Evolutionary conservation across 2,329 filamentous ascomycete species (phyloP).

Genomic region (Colletotrichum abscissum): DNA sequence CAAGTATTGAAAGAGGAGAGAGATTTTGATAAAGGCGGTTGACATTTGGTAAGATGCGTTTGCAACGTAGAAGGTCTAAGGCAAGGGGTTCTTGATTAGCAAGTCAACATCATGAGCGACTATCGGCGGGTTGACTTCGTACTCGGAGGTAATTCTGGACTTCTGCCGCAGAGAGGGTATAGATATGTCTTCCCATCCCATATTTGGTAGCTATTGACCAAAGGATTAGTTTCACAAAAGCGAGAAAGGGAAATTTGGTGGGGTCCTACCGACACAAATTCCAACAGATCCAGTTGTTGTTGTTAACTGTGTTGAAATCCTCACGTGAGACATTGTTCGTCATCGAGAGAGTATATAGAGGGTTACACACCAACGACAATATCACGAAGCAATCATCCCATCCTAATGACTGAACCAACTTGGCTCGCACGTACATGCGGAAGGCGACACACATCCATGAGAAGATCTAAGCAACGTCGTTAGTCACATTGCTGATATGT

Average conservation of each 20-base stretch:
- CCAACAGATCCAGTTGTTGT: conserved; percentile 14
- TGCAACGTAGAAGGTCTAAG: conserved; percentile 46
- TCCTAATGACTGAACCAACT: conserved; percentile 42
- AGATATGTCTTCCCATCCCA: conserved; percentile 41
- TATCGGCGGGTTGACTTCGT: neutral
- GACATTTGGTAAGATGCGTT: conserved; percentile 46
- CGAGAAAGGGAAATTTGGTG: rapidly evolving
- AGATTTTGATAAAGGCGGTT: conserved; percentile 50
- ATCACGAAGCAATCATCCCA: conserved; percentile 51
- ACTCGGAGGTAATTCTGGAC: conserved; percentile 39
- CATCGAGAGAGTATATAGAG: conserved; percentile 13
- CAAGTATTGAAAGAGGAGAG: conserved; percentile 50
- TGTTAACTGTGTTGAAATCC: neutral
- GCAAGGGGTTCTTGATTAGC: neutral
- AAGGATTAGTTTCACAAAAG: neutral
- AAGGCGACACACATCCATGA: conserved; percentile 44
- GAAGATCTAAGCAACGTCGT: conserved; percentile 37
- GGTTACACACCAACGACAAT: conserved; percentile 43
- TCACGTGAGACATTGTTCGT: neutral
- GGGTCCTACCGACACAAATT: conserved; percentile 20
- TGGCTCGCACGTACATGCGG: conserved; percentile 43
- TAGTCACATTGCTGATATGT: neutral
- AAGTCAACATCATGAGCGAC: neutral
- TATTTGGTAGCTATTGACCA: conserved; percentile 36
- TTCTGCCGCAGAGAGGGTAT: conserved; percentile 32